phyloP scores from a whole-genome alignment of 2,329 filamentous ascomycete genomes.

The Alternaria sp. region DNA sequence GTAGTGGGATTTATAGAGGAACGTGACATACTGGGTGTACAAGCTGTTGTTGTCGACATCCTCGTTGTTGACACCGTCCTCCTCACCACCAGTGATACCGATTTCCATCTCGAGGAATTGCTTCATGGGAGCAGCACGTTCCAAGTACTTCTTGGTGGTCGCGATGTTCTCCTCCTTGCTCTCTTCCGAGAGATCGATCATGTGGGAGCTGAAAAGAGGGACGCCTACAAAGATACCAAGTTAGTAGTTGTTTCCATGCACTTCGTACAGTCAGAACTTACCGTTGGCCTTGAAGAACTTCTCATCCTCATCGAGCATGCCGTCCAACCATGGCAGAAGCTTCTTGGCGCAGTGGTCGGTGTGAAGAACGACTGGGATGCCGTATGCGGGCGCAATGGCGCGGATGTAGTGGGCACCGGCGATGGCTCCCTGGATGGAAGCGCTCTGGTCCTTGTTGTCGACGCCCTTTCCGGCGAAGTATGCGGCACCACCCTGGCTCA shows the following conservation, averaged over 20 bases:
- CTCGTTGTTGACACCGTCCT: slow-evolving; percentile 75
- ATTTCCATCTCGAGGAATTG: slow-evolving; percentile 99
- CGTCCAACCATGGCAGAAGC: slow-evolving; percentile 90
- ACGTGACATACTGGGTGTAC: slow-evolving; percentile 74
- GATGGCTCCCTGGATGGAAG: slow-evolving; percentile 85
- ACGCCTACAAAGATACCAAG: slow-evolving; percentile 78
- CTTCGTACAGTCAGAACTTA: not conserved
- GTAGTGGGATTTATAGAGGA: not conserved
- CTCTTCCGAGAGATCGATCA: slow-evolving; percentile 95
- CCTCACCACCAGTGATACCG: slow-evolving; percentile 84
- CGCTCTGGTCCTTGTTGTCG: slow-evolving; percentile 69
- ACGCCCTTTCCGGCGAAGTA: slow-evolving; percentile 75
- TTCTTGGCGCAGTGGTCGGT: slow-evolving; percentile 60
- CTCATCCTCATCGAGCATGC: slow-evolving; percentile 83
- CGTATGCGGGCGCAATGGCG: slow-evolving; percentile 83
- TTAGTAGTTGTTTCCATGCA: slow-evolving; percentile 54
- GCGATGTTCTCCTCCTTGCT: slow-evolving; percentile 78
- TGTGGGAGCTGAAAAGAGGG: slow-evolving; percentile 73
- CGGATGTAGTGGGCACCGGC: slow-evolving; percentile 90
- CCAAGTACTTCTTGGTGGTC: slow-evolving; percentile 77
- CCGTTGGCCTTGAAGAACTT: slow-evolving; percentile 88
- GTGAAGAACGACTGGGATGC: slow-evolving; percentile 74
- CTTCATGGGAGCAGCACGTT: slow-evolving; percentile 92
- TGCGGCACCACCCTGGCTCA: slow-evolving; percentile 73
- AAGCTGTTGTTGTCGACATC: slow-evolving; percentile 75